Percentiles rank a stretch among this genome's conserved stretches.
phyloP scores from a whole-genome alignment of 179 eudicot genomes.

The Beta corolliflora region DNA sequence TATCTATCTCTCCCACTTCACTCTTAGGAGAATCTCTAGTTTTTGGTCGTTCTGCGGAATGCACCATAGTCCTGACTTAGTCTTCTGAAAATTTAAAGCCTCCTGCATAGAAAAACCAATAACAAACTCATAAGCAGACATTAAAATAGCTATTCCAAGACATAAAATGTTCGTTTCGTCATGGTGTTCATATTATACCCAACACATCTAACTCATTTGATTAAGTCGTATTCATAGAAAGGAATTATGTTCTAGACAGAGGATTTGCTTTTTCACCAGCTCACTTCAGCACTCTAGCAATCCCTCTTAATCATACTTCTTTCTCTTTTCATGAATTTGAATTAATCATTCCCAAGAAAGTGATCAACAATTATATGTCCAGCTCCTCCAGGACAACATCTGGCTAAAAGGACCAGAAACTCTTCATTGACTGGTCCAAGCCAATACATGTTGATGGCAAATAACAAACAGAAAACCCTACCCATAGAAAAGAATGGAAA shows the following conservation, averaged over 20 bases:
- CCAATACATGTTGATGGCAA: neutral
- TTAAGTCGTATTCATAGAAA: neutral
- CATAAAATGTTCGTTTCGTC: neutral
- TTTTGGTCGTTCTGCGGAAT: slow-evolving; percentile 53
- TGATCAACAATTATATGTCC: neutral
- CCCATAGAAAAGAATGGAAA: neutral
- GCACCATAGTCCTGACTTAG: slow-evolving; percentile 42
- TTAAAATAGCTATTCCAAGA: neutral
- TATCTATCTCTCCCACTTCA: slow-evolving; percentile 91
- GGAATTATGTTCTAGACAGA: neutral
- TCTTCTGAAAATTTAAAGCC: slow-evolving; percentile 5
- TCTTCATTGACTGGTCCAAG: neutral
- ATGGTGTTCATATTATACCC: neutral
- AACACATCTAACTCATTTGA: neutral
- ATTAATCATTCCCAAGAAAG: neutral
- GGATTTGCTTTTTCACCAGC: neutral
- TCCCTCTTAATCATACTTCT: neutral
- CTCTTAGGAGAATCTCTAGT: slow-evolving; percentile 57
- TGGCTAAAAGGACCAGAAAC: neutral
- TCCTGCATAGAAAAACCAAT: slow-evolving; percentile 15
- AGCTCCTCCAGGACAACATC: neutral
- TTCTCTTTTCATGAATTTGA: neutral
- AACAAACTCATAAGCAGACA: neutral
- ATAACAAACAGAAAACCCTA: neutral
- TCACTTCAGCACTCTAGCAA: neutral